Evolutionary conservation across 2,329 filamentous ascomycete genomes (phyloP), one percentile per base, ranked within the genome.

Genomic region (Phyllosticta citribraziliensis): DNA sequence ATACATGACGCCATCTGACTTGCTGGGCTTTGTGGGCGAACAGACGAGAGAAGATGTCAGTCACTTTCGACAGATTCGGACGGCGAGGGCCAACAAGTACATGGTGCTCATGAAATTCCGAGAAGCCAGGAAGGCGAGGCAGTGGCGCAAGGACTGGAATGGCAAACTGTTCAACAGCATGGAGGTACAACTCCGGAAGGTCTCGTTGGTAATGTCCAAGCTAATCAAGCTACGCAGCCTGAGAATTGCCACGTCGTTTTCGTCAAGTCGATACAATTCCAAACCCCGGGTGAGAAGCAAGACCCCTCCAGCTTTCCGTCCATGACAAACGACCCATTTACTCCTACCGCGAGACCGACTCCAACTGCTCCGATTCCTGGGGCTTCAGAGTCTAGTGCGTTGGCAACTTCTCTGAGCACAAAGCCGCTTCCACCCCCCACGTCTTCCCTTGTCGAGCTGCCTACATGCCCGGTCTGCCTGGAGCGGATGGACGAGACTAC

Each of bases 71-170:
- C 91, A 99, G 84, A 89, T 99, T 61, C 87, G 91, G 79, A 97
- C 94, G 1, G 88, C 88, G 59, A 83, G 87, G 65, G 87, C 91
- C 73, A 97, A 95, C 73, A 85, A 92, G 64, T 97, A 97, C 76
- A 88, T 99, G 80, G 93, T 96, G 25, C 79, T 99, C 64, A 88
- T 99, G 83, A 97, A 96, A 76, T 97, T 97, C 71, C 83, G 90
- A 55, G 86, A 88, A 65, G 83, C 83, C 30, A 84, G 82, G 68
- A 84, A 84, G 64, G 94, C 94, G 14, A 85, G 81, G 67, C 82
- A 85, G 57, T 99, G 93, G 88, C 87, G 89, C 69, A 84, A 81
- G 64, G 87, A 90, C 67, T 97, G 93, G 81, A 94, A 97, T 73
- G 94, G 94, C 19, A 94, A 89, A 72, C 83, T 93, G 0, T 97